Base-by-base conservation (phyloP, 208 protist genomes). In the Trypanosoma melophagium region DNA sequence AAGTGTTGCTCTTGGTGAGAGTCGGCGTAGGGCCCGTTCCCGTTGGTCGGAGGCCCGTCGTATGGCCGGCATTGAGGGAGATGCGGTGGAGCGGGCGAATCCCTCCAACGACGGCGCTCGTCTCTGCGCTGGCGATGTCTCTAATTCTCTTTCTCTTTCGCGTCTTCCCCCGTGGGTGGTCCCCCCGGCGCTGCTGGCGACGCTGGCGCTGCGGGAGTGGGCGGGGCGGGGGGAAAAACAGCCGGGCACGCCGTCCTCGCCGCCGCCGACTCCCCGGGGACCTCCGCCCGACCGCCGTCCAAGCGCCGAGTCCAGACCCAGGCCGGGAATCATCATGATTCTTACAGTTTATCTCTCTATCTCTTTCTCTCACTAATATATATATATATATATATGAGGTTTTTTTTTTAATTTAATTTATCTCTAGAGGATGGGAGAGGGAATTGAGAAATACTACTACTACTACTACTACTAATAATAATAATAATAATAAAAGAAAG, bases 291-390 rank as follows among this genome's bases (percentile, higher is more conserved):
- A 64, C 28, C 66, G 80, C 74, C 83, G 77, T 22, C 77, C 79
- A 40, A 86, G 68, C 24, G 74, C 74, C 28, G 76, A 69, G 59
- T 92, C 83, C 9, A 87, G 49, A 59, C 81, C 81, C n/a, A 92
- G 60, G 16, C 69, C 79, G 0, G 82, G 81, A 9, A 66, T 9
- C 60, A 72, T 70, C 25, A 24, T 19, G 10, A 3, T 55, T 35
- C 5, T 7, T 35, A 35, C 28, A 35, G 3, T 35, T 5, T 35
- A 35, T 35, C 28, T 35, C 1, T 35, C 22, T 21, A 1, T 53
- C 42, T 66, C 51, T 66, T 66, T 9, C 50, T 10, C 41, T 10
- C 14, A 13, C 17, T 56, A 35, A 31, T 14, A 35, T 14, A 24
- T 56, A 24, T 9, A 28, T 10, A 24, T 28, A 3, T 56, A 24